These are phyloP conservation scores for Aspergillus transmontanensis DNA, from an alignment of 2,329 filamentous ascomycete species.

Conservation along the genomic window DNA sequence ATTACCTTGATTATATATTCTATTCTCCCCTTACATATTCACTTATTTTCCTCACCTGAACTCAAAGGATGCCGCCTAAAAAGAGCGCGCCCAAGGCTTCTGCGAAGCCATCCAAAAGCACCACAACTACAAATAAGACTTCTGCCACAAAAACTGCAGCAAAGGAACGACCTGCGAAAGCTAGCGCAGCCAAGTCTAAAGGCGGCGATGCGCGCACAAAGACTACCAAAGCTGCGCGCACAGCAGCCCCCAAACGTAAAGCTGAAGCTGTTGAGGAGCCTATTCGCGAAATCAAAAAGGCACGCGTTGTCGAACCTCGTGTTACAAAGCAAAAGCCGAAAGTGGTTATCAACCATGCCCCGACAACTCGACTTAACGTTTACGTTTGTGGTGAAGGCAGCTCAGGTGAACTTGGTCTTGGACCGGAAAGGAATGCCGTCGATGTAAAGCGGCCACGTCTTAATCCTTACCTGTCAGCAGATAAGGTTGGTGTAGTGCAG, in stretches of 20 bases:
- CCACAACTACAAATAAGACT: conserved; percentile 24
- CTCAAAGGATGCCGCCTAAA: conserved; percentile 32
- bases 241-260: conserved; percentile 35
- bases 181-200: conserved; percentile 22
- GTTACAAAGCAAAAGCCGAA: conserved; percentile 36
- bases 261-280: conserved; percentile 31
- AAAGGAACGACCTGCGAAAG: conserved; percentile 26
- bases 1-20: conserved; percentile 4
- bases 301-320: conserved; percentile 30
- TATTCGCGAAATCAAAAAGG: conserved; percentile 33
- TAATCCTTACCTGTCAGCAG: conserved; percentile 61
- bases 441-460: conserved; percentile 75
- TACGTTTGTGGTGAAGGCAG: conserved; percentile 80
- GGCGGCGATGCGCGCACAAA: conserved; percentile 17
- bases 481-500: conserved; percentile 69
- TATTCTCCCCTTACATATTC: conserved; percentile 10
- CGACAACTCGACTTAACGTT: conserved; percentile 62
- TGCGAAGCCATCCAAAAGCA: conserved; percentile 20
- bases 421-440: conserved; percentile 64
- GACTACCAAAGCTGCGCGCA: conserved; percentile 15
- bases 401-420: conserved; percentile 81
- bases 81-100: conserved; percentile 28
- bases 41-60: background rate
- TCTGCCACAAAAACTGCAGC: conserved; percentile 25
- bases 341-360: conserved; percentile 63